A percentile compares a stretch with the other conserved stretches of the same genome.
Evolutionary conservation across 2,329 filamentous ascomycete genomes (phyloP).

Genomic region (Penicillium corylophilum): DNA sequence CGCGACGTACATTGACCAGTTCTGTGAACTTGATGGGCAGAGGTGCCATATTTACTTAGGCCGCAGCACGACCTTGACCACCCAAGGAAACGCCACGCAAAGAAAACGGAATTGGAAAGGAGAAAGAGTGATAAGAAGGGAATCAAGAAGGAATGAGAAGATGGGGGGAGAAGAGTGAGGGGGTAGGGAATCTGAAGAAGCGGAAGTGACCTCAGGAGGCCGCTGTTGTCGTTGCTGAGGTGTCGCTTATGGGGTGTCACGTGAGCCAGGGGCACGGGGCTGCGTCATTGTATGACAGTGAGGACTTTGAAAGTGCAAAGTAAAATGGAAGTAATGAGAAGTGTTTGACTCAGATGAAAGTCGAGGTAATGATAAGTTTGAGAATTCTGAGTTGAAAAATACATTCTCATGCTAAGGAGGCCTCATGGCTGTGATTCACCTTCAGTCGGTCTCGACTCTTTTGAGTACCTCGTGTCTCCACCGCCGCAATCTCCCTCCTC

Average conservation of each 20-base stretch:
- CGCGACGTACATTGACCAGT: conserved; percentile 70
- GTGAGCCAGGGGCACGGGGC: conserved; percentile 27
- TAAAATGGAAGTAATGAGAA: too few relatives aligned
- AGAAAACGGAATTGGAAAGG: conserved; percentile 26
- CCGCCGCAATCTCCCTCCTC: background rate
- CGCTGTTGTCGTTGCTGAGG: conserved; percentile 41
- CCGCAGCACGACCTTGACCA: conserved; percentile 45
- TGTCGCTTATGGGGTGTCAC: conserved; percentile 40
- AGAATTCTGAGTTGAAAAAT: too few relatives aligned
- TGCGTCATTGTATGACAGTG: conserved; percentile 2
- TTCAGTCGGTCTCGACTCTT: background rate
- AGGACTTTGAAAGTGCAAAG: background rate
- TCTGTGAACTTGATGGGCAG: conserved; percentile 92
- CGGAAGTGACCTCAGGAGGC: conserved; percentile 44
- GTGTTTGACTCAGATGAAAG: too few relatives aligned
- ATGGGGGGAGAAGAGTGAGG: conserved; percentile 19
- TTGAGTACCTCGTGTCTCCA: background rate
- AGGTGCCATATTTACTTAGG: conserved; percentile 55
- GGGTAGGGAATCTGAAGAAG: conserved; percentile 29
- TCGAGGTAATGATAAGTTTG: too few relatives aligned
- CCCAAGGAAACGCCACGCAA: conserved; percentile 41
- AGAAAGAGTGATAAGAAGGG: conserved; percentile 7
- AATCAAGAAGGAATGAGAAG: conserved; percentile 20
- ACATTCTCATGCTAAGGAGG: too few relatives aligned
- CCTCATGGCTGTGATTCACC: background rate